These are phyloP conservation scores for Parmales sp. DNA, from an alignment of 108 stramenopile genomes.

Conservation along the genomic window DNA sequence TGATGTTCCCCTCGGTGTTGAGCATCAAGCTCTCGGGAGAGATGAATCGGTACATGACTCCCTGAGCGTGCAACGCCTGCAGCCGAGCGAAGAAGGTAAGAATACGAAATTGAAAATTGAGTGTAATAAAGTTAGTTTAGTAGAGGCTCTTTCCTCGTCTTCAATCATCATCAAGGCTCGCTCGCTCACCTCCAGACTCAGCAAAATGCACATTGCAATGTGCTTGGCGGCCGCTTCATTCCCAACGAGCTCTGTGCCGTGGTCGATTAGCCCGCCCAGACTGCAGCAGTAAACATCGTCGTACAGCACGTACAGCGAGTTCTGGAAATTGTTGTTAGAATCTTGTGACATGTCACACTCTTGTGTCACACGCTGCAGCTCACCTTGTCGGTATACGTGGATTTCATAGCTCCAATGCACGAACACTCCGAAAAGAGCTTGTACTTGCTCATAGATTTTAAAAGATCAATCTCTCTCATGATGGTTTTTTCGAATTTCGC, in stretches of 20 bases:
- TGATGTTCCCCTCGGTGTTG: background rate
- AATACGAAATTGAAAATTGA: too few species aligned
- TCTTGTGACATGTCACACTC: background rate
- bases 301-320: background rate
- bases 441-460: background rate
- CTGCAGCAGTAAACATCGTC: background rate
- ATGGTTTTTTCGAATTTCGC: background rate
- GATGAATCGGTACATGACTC: background rate
- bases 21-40: background rate
- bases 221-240: background rate
- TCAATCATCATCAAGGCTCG: too few species aligned
- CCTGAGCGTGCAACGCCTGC: background rate
- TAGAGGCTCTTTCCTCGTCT: too few species aligned
- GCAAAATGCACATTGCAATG: background rate
- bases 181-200: too few species aligned
- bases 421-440: background rate
- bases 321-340: background rate
- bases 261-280: background rate
- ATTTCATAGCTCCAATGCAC: too few species aligned
- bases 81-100: too few species aligned
- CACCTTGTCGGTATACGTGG: too few species aligned
- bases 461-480: background rate
- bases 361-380: background rate
- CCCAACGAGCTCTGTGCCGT: background rate
- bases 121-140: too few species aligned